Conservation (phyloP, 2,329 filamentous ascomycete genomes). For the Xylariomycetidae sp. region DNA sequence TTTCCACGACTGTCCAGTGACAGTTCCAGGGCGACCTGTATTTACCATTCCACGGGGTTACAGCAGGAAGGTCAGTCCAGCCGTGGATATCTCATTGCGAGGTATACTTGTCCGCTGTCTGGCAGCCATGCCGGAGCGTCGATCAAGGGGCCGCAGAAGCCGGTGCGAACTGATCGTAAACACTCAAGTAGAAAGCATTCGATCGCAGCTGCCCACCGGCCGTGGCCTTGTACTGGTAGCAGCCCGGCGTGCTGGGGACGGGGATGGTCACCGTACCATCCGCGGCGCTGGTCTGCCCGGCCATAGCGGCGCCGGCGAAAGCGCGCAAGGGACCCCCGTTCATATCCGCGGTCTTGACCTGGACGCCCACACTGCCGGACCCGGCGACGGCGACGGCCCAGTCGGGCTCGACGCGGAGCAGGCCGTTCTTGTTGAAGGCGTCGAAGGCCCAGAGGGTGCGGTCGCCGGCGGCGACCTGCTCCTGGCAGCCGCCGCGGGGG, state of each 20-base stretch:
- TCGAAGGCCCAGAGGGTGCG: constrained; percentile 5
- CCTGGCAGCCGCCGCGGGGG: constrained; percentile 2
- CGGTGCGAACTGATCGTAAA: too few species aligned
- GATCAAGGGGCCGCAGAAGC: too few species aligned
- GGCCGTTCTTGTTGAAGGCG: constrained; percentile 1
- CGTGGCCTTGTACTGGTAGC: constrained; percentile 3
- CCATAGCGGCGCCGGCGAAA: neutral
- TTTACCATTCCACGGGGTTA: too few species aligned
- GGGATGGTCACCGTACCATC: neutral
- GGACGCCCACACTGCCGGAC: neutral
- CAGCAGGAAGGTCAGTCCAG: too few species aligned
- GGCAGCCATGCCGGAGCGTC: too few species aligned
- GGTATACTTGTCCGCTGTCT: too few species aligned
- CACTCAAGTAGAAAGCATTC: constrained; percentile 4
- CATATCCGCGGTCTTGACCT: constrained; percentile 1
- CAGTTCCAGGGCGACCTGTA: too few species aligned
- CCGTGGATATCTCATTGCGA: too few species aligned
- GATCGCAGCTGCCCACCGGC: neutral
- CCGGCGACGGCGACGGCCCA: constrained; percentile 1
- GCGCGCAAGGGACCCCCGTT: neutral
- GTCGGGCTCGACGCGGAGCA: constrained; percentile 1
- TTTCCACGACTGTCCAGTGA: too few species aligned
- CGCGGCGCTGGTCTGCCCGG: neutral
- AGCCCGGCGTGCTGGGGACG: neutral
- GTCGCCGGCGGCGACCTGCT: neutral